These are phyloP conservation scores for Candida tammaniensis DNA, from an alignment of 805 yeast genomes.

Conservation along the genomic window DNA sequence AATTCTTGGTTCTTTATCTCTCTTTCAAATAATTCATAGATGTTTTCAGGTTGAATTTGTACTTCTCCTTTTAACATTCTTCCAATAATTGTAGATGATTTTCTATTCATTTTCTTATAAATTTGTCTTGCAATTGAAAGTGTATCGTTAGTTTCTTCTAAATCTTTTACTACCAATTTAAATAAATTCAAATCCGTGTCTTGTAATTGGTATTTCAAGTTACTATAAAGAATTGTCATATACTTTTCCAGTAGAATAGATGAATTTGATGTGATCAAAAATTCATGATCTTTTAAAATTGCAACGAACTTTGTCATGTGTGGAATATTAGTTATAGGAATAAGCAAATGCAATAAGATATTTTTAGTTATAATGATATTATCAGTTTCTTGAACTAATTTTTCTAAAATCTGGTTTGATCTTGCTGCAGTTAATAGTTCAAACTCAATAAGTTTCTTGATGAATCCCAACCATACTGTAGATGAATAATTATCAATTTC, in stretches of 20 bases:
- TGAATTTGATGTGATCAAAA: conserved; percentile 2
- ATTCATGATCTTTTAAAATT: conserved; percentile 9
- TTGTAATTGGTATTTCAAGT: background rate
- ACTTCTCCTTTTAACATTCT: conserved; percentile 38
- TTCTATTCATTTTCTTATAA: conserved; percentile 14
- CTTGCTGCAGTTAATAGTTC: conserved; percentile 30
- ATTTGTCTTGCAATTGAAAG: conserved; percentile 3
- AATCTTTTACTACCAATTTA: too few species aligned
- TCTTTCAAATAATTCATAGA: conserved; percentile 26
- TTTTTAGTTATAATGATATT: conserved; percentile 30
- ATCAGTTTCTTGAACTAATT: conserved; percentile 21
- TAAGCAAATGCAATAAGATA: conserved; percentile 26
- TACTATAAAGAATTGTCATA: conserved; percentile 22
- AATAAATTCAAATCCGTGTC: background rate
- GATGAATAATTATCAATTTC: conserved; percentile 24
- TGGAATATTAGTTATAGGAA: conserved; percentile 19
- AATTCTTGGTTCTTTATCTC: conserved; percentile 19
- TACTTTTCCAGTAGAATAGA: conserved; percentile 26
- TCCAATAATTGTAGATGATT: conserved; percentile 28
- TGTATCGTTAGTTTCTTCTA: background rate
- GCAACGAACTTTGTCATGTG: conserved; percentile 20
- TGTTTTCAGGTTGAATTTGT: conserved; percentile 21
- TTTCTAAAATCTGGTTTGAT: conserved; percentile 23
- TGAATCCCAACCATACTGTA: conserved; percentile 33
- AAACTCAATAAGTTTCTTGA: conserved; percentile 29